phyloP scores from a whole-genome alignment of 139 green algal species.

The Desmodesmus armatus region DNA sequence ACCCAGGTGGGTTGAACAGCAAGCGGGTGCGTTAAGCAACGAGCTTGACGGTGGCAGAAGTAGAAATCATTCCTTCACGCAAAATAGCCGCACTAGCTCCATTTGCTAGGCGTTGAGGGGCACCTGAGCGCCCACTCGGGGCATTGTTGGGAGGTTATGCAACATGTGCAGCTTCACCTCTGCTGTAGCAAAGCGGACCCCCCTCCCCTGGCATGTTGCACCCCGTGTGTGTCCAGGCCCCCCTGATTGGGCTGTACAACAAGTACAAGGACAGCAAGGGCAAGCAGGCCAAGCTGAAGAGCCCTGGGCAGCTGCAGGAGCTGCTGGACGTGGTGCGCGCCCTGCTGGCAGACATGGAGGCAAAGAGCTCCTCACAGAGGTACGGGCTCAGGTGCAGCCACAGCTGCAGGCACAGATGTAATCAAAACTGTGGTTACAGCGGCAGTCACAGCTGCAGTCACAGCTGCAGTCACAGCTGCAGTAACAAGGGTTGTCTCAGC shows the following conservation, averaged over 20 bases:
- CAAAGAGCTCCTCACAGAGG: neutral
- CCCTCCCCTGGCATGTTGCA: too few relatives aligned
- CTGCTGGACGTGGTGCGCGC: conserved; percentile 88
- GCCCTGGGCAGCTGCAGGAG: conserved; percentile 93
- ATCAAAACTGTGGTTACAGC: neutral
- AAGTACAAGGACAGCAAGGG: conserved; percentile 92
- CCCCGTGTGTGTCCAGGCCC: too few relatives aligned
- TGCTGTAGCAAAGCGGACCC: too few relatives aligned
- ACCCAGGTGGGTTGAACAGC: conserved; percentile 21
- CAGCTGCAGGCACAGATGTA: neutral
- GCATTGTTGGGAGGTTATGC: too few relatives aligned
- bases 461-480: neutral
- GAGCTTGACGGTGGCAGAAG: too few relatives aligned
- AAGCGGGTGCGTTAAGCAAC: too few relatives aligned
- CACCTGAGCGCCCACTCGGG: too few relatives aligned
- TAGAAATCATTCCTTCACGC: too few relatives aligned
- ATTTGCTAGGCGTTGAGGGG: too few relatives aligned
- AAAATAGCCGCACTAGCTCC: too few relatives aligned
- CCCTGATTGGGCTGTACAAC: conserved; percentile 88
- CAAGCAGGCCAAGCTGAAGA: conserved; percentile 97
- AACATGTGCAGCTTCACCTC: too few relatives aligned
- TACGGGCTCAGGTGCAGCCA: neutral
- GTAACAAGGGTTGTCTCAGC: neutral
- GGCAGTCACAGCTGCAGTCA: neutral
- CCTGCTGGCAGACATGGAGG: conserved; percentile 67